Conservation (phyloP, 768 basidiomycete species). For the Collybia sordida region DNA sequence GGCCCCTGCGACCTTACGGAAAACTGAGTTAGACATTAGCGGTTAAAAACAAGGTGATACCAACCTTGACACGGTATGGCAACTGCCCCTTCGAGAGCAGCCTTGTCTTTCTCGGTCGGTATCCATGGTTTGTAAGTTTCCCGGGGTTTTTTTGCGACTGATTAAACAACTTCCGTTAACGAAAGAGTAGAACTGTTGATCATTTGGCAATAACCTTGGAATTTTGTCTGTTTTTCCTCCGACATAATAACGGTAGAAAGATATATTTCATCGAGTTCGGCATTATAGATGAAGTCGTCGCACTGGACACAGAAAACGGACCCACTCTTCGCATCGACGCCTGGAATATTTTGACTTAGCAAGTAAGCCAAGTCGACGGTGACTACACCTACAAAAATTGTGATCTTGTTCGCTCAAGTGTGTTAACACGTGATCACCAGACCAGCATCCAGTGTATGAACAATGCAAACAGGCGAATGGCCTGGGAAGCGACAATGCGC, state of each 20-base stretch:
- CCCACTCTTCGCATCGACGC: conserved; percentile 74
- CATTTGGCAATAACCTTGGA: conserved; percentile 45
- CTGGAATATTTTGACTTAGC: conserved; percentile 35
- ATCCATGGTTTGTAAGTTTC: conserved; percentile 38
- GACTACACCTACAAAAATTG: conserved; percentile 55
- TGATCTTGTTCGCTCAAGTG: conserved; percentile 64
- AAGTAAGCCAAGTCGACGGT: not conserved
- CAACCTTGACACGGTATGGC: conserved; percentile 75
- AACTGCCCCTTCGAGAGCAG: conserved; percentile 47
- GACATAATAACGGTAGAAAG: conserved; percentile 43
- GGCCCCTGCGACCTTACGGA: conserved; percentile 68
- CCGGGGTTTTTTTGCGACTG: conserved; percentile 33
- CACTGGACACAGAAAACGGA: conserved; percentile 72
- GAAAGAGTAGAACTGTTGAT: not conserved
- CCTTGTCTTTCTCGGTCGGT: conserved; percentile 34
- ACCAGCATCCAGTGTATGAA: conserved; percentile 70
- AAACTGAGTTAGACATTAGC: not conserved
- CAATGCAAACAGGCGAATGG: conserved; percentile 79
- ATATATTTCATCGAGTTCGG: conserved; percentile 46
- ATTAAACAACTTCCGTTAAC: not conserved
- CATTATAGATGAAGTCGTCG: conserved; percentile 71
- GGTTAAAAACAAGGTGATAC: conserved; percentile 6
- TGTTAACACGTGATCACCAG: conserved; percentile 47
- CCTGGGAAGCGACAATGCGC: conserved; percentile 52
- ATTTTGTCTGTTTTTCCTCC: conserved; percentile 63